Evolutionary conservation across 1,139 yeast genomes (phyloP).

Genomic region (Debaryomyces fabryi): DNA sequence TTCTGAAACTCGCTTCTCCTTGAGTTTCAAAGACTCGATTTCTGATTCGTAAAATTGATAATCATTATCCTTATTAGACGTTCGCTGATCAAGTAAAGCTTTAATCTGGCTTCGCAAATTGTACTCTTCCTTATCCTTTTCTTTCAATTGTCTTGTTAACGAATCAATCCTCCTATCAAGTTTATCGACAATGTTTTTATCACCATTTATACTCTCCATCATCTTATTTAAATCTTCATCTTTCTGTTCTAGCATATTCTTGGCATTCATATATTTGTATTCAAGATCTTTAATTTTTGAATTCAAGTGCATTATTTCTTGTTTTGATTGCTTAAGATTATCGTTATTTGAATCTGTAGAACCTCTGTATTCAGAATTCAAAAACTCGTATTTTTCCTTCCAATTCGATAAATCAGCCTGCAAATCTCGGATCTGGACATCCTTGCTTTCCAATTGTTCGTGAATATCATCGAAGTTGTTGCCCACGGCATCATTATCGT

Average conservation of each 20-base stretch:
- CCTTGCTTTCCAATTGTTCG: constrained; percentile 6
- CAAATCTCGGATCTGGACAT: constrained; percentile 7
- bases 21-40: constrained; percentile 20
- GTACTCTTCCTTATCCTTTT: constrained; percentile 25
- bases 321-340: constrained; percentile 9
- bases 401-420: constrained; percentile 9
- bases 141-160: constrained; percentile 22
- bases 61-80: constrained; percentile 8
- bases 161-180: constrained; percentile 16
- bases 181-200: constrained; percentile 8
- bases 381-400: constrained; percentile 13
- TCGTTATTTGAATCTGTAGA: constrained; percentile 7
- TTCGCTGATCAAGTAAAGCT: constrained; percentile 20
- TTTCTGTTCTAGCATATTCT: constrained; percentile 17
- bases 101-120: constrained; percentile 27
- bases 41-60: constrained; percentile 21
- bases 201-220: constrained; percentile 8
- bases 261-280: constrained; percentile 15
- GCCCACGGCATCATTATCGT: constrained; percentile 10
- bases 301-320: constrained; percentile 14
- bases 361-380: constrained; percentile 11
- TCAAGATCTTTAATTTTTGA: constrained; percentile 12
- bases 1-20: constrained; percentile 20
- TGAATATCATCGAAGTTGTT: constrained; percentile 7
- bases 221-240: constrained; percentile 15